Base-by-base conservation (phyloP, 768 basidiomycete species). In the Phanerochaete sordida region DNA sequence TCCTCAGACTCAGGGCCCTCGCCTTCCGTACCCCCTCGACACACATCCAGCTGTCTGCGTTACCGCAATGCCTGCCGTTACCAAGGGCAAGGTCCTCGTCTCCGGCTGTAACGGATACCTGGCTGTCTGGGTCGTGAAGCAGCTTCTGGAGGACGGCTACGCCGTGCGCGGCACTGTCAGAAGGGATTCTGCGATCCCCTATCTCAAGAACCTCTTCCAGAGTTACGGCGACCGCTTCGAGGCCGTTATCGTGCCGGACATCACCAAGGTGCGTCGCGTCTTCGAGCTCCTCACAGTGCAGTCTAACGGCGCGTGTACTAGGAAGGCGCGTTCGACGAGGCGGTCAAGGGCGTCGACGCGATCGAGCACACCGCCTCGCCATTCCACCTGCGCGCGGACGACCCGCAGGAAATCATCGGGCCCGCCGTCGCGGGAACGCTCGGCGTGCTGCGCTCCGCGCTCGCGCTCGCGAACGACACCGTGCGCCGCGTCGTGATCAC, bases 401-500 rank as follows among this genome's bases (percentile, higher is more conserved):
- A 70, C 33, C 69, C 69, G 2, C 53, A 65, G 5, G 62, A 70
- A 16, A 23, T 79, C 33, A 75, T 81, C 66, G 64, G 62, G 9
- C 80, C 81, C 30, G 79, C 81, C 27, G 73, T 81, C 11, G 59
- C 76, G 9, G 80, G 81, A 37, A 82, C 81, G 4, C 48, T 69
- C 2, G 67, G 70, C 46, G 58, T 81, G 19, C 69, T 81, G 23
- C 64, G 73, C 48, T 66, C 68, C 54, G 72, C 74, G 12, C 56
- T 66, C 55, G 70, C 70, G 63, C 61, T 72, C 68, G 71, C 57
- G 16, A 55, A 49, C 9, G 64, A 69, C 6, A 27, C 53, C 53
- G 77, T 93, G 65, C 85, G 88, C 69, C 82, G 91, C 5, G 75
- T 94, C 47, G 84, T 92, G 3, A 72, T 90, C 56, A 89, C 88